Conservation (phyloP, 164 flowering plant genomes). For the Aristolochia californica region DNA sequence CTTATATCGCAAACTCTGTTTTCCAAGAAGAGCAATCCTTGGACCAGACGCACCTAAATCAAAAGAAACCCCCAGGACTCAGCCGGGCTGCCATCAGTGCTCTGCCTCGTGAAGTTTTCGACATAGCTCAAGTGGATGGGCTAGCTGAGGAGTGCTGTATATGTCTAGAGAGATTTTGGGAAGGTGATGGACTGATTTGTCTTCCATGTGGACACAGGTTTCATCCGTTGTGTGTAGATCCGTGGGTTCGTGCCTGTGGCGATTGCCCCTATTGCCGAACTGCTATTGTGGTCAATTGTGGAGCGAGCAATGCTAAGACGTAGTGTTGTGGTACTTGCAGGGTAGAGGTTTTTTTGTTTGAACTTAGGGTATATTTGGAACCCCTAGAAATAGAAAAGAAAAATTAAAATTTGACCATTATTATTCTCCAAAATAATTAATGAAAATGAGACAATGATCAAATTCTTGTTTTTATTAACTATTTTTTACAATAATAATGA, state of each 20-base stretch:
- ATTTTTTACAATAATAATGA: too few relatives aligned
- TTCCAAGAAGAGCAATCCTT: constrained; percentile 11
- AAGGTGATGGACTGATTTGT: constrained; percentile 43
- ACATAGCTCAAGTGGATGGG: constrained; percentile 8
- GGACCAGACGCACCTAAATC: constrained; percentile 11
- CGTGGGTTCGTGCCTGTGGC: constrained; percentile 67
- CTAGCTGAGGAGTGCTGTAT: constrained; percentile 13
- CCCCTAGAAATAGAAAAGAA: too few relatives aligned
- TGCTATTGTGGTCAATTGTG: constrained; percentile 15
- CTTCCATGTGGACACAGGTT: constrained; percentile 64
- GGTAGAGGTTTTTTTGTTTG: too few relatives aligned
- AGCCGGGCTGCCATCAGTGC: constrained; percentile 32
- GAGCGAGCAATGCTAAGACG: too few relatives aligned
- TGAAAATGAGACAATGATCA: too few relatives aligned
- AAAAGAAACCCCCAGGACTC: constrained; percentile 58
- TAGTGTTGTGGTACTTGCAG: too few relatives aligned
- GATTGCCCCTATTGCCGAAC: constrained; percentile 84
- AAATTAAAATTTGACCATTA: too few relatives aligned
- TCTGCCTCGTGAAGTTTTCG: constrained; percentile 33
- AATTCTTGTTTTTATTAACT: too few relatives aligned
- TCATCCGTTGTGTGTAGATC: constrained; percentile 56
- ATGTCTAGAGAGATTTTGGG: constrained; percentile 48
- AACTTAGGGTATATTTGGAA: too few relatives aligned
- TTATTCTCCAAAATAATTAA: too few relatives aligned
- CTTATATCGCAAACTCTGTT: constrained; percentile 9